These are phyloP conservation scores for Pythium aristosporum DNA, from an alignment of 352 stramenopile genomes.

Conservation along the genomic window DNA sequence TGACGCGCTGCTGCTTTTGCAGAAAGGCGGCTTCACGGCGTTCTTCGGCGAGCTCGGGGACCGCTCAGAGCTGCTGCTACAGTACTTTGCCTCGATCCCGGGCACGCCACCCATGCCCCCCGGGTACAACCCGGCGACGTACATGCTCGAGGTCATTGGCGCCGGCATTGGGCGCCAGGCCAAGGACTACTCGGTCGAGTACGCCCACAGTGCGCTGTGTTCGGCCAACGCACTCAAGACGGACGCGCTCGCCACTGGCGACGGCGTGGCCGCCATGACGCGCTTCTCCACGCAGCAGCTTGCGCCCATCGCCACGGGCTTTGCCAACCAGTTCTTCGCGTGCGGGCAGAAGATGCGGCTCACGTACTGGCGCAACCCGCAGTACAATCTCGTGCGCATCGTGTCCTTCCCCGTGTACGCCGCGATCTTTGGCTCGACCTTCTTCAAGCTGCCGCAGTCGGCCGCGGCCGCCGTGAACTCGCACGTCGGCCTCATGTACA, in stretches of 20 bases:
- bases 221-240: conserved; percentile 19
- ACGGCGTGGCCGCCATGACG: conserved; percentile 2
- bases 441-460: conserved; percentile 43
- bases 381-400: conserved; percentile 72
- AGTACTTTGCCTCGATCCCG: conserved; percentile 87
- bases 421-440: conserved; percentile 65
- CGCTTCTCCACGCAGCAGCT: conserved; percentile 26
- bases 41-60: conserved; percentile 90
- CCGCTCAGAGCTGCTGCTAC: conserved; percentile 75
- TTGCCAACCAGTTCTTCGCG: conserved; percentile 17
- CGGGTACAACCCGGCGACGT: conserved; percentile 89
- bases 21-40: conserved; percentile 48
- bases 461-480: conserved; percentile 50
- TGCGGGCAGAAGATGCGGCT: conserved; percentile 23
- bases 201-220: conserved; percentile 40
- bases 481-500: conserved; percentile 71
- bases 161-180: conserved; percentile 57
- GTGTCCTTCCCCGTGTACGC: conserved; percentile 56
- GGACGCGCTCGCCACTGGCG: conserved; percentile 10
- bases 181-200: conserved; percentile 56
- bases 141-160: conserved; percentile 87
- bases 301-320: conserved; percentile 25
- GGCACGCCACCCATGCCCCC: conserved; percentile 59
- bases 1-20: conserved; percentile 86
- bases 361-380: conserved; percentile 34